Evolutionary conservation across 106 monocot species (phyloP).

Genomic region (Phalaenopsis equestris): DNA sequence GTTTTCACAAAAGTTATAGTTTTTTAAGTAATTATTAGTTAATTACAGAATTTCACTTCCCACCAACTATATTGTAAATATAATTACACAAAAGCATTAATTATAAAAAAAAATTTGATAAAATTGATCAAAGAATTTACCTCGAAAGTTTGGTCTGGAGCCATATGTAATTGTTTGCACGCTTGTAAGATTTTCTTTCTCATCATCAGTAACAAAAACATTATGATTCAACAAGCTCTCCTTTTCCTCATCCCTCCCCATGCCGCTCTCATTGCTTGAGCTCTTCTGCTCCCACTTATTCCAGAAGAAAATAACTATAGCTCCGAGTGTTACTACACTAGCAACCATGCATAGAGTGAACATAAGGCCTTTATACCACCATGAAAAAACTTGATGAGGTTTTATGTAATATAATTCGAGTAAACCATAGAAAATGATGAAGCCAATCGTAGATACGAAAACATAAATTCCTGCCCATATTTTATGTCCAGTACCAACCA

Average conservation of each 20-base stretch:
- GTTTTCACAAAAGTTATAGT: no score
- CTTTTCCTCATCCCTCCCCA: slow-evolving; percentile 18
- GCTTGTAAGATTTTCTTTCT: slow-evolving; percentile 24
- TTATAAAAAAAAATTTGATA: neutral
- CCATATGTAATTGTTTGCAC: slow-evolving; percentile 53
- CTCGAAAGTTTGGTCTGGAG: slow-evolving; percentile 63
- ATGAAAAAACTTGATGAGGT: slow-evolving; percentile 33
- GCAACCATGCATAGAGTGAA: slow-evolving; percentile 59
- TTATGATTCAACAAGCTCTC: neutral
- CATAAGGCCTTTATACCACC: slow-evolving; percentile 74
- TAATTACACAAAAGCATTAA: no score
- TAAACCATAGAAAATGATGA: slow-evolving; percentile 37
- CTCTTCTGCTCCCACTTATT: slow-evolving; percentile 30
- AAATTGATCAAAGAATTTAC: slow-evolving; percentile 26
- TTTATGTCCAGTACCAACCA: slow-evolving; percentile 80
- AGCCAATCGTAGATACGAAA: slow-evolving; percentile 48
- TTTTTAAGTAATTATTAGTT: no score
- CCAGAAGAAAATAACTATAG: slow-evolving; percentile 57
- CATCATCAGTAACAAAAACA: neutral
- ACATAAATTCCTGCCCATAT: slow-evolving; percentile 58
- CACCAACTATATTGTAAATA: no score
- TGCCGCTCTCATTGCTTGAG: slow-evolving; percentile 10
- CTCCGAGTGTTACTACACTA: slow-evolving; percentile 51
- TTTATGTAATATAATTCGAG: slow-evolving; percentile 48
- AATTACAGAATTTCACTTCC: no score